A percentile compares a stretch with the other conserved stretches of the same genome.
phyloP scores from a whole-genome alignment of 768 basidiomycete genomes.

The Rhizopogon vesiculosus region DNA sequence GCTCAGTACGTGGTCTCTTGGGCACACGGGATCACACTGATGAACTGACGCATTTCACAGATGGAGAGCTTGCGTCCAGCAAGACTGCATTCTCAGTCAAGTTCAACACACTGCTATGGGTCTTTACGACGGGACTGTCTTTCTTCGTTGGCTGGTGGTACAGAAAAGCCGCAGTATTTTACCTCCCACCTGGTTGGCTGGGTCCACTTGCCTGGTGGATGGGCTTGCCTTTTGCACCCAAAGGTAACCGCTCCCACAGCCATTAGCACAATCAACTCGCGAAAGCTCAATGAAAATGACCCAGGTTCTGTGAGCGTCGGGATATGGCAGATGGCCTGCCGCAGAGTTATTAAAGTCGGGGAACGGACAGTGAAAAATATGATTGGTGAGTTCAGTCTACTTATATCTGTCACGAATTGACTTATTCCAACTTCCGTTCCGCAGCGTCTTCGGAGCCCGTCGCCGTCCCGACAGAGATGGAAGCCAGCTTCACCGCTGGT shows the following conservation, averaged over 20 bases:
- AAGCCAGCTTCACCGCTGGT: conserved; percentile 1
- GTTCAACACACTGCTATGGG: conserved; percentile 75
- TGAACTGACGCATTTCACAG: conserved; percentile 34
- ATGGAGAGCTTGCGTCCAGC: conserved; percentile 56
- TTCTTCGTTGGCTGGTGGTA: conserved; percentile 90
- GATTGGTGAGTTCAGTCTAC: conserved; percentile 25
- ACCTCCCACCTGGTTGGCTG: conserved; percentile 86
- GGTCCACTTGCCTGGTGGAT: conserved; percentile 87
- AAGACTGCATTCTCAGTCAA: conserved; percentile 61
- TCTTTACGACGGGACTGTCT: conserved; percentile 83
- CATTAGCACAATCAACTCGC: not conserved
- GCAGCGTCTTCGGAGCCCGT: conserved; percentile 17
- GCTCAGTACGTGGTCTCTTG: conserved; percentile 61
- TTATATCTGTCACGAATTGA: conserved; percentile 2
- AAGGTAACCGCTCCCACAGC: conserved; percentile 44
- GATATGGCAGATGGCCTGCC: conserved; percentile 94
- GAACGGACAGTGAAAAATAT: conserved; percentile 71
- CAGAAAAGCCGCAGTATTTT: conserved; percentile 87
- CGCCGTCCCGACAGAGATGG: conserved; percentile 11
- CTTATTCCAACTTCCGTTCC: not conserved
- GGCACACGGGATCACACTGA: not conserved
- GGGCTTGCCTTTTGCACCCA: conserved; percentile 86
- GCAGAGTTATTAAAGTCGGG: conserved; percentile 72
- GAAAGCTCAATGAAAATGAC: not conserved
- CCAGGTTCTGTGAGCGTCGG: conserved; percentile 89